Percentiles rank a stretch among this genome's conserved stretches.
These are phyloP conservation scores for Penicillium sp. DNA, from an alignment of 2,329 filamentous ascomycete species.

Conservation along the genomic window DNA sequence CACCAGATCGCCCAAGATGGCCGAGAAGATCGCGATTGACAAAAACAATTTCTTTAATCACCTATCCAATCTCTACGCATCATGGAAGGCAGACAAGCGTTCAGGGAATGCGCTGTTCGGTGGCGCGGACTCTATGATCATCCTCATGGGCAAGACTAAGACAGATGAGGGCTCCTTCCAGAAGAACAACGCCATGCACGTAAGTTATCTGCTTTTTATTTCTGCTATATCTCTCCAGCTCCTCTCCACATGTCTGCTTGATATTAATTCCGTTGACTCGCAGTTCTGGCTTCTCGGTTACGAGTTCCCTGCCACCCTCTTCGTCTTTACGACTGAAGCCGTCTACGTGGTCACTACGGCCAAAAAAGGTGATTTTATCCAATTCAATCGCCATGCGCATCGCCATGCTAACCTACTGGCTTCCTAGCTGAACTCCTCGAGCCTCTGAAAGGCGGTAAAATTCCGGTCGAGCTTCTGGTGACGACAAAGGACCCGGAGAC, in stretches of 20 bases:
- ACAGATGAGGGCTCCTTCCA: slow-evolving; percentile 73
- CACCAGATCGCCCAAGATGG: slow-evolving; percentile 45
- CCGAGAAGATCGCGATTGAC: slow-evolving; percentile 90
- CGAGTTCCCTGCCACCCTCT: slow-evolving; percentile 93
- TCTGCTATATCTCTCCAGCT: not conserved
- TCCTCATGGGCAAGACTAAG: slow-evolving; percentile 92
- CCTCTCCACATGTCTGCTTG: not conserved
- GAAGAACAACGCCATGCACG: slow-evolving; percentile 96
- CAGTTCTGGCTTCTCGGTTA: slow-evolving; percentile 98
- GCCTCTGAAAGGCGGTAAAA: slow-evolving; percentile 83
- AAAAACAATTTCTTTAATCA: slow-evolving; percentile 90
- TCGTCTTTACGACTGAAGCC: slow-evolving; percentile 82
- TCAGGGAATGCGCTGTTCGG: slow-evolving; percentile 78
- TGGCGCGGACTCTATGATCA: slow-evolving; percentile 78
- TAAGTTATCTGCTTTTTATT: slow-evolving; percentile 46
- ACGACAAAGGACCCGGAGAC: slow-evolving; percentile 86
- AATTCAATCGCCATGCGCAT: not conserved
- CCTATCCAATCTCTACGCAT: slow-evolving; percentile 75
- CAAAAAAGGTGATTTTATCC: slow-evolving; percentile 73
- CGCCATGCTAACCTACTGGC: slow-evolving; percentile 6
- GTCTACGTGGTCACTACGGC: slow-evolving; percentile 91
- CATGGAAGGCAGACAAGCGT: slow-evolving; percentile 96
- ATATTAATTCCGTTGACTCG: slow-evolving; percentile 9
- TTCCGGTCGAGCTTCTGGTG: slow-evolving; percentile 86
- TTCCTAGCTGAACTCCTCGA: slow-evolving; percentile 81